Conservation (phyloP, 108 stramenopile genomes). For the Tribonema minus region DNA sequence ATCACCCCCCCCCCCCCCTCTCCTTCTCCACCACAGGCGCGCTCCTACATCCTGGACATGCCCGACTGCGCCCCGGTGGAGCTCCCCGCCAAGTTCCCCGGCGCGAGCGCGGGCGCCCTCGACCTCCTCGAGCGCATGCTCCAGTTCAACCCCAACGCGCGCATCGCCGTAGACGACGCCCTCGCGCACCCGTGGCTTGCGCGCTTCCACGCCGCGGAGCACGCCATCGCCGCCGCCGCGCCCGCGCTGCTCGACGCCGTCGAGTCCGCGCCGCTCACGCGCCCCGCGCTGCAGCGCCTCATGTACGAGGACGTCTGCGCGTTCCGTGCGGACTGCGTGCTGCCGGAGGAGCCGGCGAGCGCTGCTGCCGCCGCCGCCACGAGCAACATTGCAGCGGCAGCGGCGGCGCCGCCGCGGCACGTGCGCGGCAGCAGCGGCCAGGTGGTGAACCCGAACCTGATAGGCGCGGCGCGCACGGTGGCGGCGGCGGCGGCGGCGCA, state of each 20-base stretch:
- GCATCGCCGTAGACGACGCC: constrained; percentile 84
- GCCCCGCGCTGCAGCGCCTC: constrained; percentile 22
- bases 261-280: constrained; percentile 18
- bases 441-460: too few relatives aligned
- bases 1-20: neutral
- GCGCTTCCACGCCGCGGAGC: constrained; percentile 29
- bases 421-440: too few relatives aligned
- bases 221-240: constrained; percentile 8
- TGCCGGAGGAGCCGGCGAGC: too few relatives aligned
- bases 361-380: too few relatives aligned
- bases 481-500: too few relatives aligned
- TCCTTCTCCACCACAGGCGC: constrained; percentile 1
- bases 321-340: constrained; percentile 19
- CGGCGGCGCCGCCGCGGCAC: too few relatives aligned
- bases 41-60: constrained; percentile 38
- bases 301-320: constrained; percentile 40
- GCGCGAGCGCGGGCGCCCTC: constrained; percentile 70
- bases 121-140: constrained; percentile 87
- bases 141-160: constrained; percentile 78
- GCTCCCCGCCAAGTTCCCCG: constrained; percentile 25
- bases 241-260: constrained; percentile 16
- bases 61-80: constrained; percentile 8
- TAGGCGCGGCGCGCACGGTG: too few relatives aligned
- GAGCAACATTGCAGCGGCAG: too few relatives aligned
- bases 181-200: constrained; percentile 81